Evolutionary conservation across 148 eudicot genomes (phyloP).

Genomic region (Camellia lanceoleosa): DNA sequence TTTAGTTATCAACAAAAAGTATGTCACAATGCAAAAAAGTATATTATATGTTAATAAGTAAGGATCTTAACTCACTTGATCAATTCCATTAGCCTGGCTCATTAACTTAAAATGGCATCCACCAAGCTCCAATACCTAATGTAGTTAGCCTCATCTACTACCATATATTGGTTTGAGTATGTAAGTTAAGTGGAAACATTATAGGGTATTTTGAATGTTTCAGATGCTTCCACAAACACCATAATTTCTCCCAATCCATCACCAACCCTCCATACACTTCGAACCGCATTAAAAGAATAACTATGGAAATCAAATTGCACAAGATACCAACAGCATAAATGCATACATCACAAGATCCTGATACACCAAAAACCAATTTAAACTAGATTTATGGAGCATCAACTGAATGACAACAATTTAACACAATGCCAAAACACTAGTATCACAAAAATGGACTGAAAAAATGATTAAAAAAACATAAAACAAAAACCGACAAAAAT

Average conservation of each 20-base stretch:
- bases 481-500: not conserved
- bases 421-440: not conserved
- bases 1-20: too few species aligned
- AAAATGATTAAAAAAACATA: too few species aligned
- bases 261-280: too few species aligned
- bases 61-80: too few species aligned
- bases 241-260: too few species aligned
- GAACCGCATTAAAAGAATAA: too few species aligned
- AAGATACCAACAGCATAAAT: too few species aligned
- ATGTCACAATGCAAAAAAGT: not conserved
- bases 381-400: not conserved
- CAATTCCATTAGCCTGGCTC: too few species aligned
- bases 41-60: not conserved
- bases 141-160: not conserved
- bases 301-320: not conserved
- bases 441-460: too few species aligned
- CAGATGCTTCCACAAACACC: too few species aligned
- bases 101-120: not conserved
- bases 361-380: not conserved
- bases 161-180: not conserved
- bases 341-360: not conserved
- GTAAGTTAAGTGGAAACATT: not conserved
- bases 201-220: not conserved
- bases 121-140: not conserved
- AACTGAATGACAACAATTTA: not conserved